These are phyloP conservation scores for Populus hybrid DNA, from an alignment of 441 rosid genomes.

Conservation along the genomic window DNA sequence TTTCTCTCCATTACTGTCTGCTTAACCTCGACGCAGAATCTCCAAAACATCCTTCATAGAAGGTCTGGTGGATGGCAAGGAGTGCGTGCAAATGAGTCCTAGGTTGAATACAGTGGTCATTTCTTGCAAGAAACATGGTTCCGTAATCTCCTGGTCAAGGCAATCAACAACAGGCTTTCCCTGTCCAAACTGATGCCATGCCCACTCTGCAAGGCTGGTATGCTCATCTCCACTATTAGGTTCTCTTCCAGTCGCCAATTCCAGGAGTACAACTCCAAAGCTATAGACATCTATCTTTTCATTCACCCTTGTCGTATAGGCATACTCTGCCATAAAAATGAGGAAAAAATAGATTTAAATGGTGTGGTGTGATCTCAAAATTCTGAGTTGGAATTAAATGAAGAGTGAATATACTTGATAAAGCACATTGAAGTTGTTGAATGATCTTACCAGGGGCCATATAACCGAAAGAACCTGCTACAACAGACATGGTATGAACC, in stretches of 20 bases:
- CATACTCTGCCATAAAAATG: slow-evolving; percentile 41
- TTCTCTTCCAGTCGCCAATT: slow-evolving; percentile 59
- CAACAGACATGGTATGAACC: slow-evolving; percentile 65
- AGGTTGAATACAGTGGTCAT: slow-evolving; percentile 51
- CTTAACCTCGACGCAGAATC: slow-evolving; percentile 38
- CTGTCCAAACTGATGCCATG: slow-evolving; percentile 40
- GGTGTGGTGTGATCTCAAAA: neutral
- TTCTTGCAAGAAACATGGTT: slow-evolving; percentile 35
- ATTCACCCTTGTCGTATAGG: slow-evolving; percentile 40
- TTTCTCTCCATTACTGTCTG: slow-evolving; percentile 28
- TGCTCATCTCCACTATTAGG: slow-evolving; percentile 50
- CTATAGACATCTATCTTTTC: slow-evolving; percentile 68
- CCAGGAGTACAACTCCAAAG: slow-evolving; percentile 66
- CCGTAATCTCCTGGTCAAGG: slow-evolving; percentile 40
- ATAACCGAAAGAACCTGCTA: slow-evolving; percentile 90
- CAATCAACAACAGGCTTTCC: slow-evolving; percentile 34
- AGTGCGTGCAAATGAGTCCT: slow-evolving; percentile 51
- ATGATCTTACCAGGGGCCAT: slow-evolving; percentile 74
- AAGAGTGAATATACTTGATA: neutral
- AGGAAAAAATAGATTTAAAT: neutral
- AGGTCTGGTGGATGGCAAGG: slow-evolving; percentile 44
- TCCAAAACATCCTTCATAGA: slow-evolving; percentile 51
- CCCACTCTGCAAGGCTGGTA: slow-evolving; percentile 60
- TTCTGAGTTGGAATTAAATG: neutral
- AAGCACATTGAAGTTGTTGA: neutral